These are phyloP conservation scores for Cercophora samala DNA, from an alignment of 495 filamentous ascomycete species.

Conservation along the genomic window DNA sequence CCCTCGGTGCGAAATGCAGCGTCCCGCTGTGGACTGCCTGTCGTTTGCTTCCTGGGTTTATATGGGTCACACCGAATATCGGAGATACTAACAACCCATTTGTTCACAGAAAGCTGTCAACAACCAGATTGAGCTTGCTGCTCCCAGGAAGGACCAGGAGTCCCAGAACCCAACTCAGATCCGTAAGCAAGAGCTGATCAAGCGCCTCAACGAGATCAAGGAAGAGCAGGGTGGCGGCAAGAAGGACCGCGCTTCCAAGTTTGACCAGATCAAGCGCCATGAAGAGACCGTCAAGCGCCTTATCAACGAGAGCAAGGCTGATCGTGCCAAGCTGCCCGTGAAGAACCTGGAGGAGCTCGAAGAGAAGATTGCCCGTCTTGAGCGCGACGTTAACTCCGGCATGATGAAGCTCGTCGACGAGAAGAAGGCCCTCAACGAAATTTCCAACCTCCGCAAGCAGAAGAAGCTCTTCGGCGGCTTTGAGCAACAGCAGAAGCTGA, in stretches of 20 bases:
- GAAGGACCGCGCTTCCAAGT: slow-evolving; percentile 64
- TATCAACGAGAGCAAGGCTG: slow-evolving; percentile 80
- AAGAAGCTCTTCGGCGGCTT: slow-evolving; percentile 85
- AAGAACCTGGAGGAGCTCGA: slow-evolving; percentile 87
- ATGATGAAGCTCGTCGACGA: slow-evolving; percentile 93
- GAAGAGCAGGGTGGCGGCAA: slow-evolving; percentile 83
- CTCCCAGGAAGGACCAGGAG: slow-evolving; percentile 65
- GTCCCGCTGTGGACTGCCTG: slow-evolving; percentile 5
- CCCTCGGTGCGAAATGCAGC: neutral
- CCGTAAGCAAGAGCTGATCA: slow-evolving; percentile 75
- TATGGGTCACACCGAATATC: neutral
- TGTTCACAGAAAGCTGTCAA: slow-evolving; percentile 69
- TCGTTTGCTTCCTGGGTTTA: neutral
- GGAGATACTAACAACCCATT: slow-evolving; percentile 10
- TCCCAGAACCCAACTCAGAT: slow-evolving; percentile 68
- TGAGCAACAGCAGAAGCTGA: slow-evolving; percentile 75
- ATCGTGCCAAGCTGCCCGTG: slow-evolving; percentile 70
- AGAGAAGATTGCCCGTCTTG: slow-evolving; percentile 70
- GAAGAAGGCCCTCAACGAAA: slow-evolving; percentile 84
- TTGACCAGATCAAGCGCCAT: slow-evolving; percentile 81
- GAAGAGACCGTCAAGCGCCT: slow-evolving; percentile 78
- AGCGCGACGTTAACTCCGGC: slow-evolving; percentile 78
- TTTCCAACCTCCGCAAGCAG: slow-evolving; percentile 77
- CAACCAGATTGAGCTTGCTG: slow-evolving; percentile 75
- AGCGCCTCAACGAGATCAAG: slow-evolving; percentile 67